Evolutionary conservation across 805 yeast species (phyloP).

Genomic region (Yarrowia sp.): DNA sequence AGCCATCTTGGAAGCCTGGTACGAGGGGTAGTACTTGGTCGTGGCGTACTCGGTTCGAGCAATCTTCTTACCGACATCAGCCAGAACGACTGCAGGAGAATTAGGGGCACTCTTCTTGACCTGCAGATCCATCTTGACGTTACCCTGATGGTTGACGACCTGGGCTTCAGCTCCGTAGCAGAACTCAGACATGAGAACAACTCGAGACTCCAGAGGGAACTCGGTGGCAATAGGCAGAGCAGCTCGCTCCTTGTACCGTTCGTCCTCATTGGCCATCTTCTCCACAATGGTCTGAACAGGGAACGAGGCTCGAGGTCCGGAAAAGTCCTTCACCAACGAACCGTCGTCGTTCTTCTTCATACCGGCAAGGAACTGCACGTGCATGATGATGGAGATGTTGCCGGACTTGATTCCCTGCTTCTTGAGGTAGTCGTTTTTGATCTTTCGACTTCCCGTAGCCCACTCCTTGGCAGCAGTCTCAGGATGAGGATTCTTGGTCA

Average conservation of each 20-base stretch:
- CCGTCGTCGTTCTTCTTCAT: slow-evolving; percentile 67
- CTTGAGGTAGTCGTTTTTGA: slow-evolving; percentile 47
- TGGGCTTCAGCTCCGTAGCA: slow-evolving; percentile 78
- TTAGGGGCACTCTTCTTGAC: slow-evolving; percentile 34
- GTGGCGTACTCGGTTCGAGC: slow-evolving; percentile 56
- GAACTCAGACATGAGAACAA: slow-evolving; percentile 76
- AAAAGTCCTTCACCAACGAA: slow-evolving; percentile 71
- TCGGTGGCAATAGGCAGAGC: slow-evolving; percentile 79
- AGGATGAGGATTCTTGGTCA: slow-evolving; percentile 42
- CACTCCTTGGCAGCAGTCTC: slow-evolving; percentile 51
- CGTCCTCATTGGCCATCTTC: slow-evolving; percentile 67
- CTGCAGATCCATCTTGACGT: slow-evolving; percentile 39
- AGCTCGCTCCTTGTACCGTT: slow-evolving; percentile 65
- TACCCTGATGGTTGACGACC: slow-evolving; percentile 41
- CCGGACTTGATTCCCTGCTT: slow-evolving; percentile 59
- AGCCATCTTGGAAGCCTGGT: slow-evolving; percentile 58
- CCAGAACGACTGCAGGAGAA: slow-evolving; percentile 53
- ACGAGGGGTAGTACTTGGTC: slow-evolving; percentile 62
- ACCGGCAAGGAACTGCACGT: slow-evolving; percentile 77
- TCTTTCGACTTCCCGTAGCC: slow-evolving; percentile 43
- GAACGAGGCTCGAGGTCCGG: slow-evolving; percentile 50
- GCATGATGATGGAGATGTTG: slow-evolving; percentile 55
- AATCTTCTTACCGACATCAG: slow-evolving; percentile 51
- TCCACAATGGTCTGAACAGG: slow-evolving; percentile 85
- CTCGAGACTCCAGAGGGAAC: slow-evolving; percentile 69